Base-by-base conservation (phyloP, 352 stramenopile genomes). In the Globisporangium recalcitrans region DNA sequence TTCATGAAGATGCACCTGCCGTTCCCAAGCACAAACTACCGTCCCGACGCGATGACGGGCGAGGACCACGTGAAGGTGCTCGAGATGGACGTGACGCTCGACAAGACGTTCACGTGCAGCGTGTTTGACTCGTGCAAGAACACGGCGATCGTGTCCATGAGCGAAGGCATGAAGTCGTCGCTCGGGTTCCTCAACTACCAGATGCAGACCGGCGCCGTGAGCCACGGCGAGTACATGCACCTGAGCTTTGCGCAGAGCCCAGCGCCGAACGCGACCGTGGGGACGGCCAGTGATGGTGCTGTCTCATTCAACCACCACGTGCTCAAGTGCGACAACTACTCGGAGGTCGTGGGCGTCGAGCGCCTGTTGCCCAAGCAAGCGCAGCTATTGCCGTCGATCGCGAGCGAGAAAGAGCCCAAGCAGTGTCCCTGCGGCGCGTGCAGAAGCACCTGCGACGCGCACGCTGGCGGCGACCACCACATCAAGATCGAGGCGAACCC, bases 181-280 rank as follows among this genome's bases (percentile, higher is more conserved):
- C 66, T 95, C 13, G 88, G 88, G 6, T 92, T 96, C 54, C 72
- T 96, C 26, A 95, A 93, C 63, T 96, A 93, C 64, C 88, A 96
- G 67, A 82, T 89, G 69, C 88, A 96, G 69, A 92, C 87, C 3
- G 88, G 87, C 5, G 87, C 87, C 6, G 75, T 96, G 31, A 84
- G 87, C 34, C 88, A 96, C 64, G 88, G 88, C n/a, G 79, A 96
- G 65, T 96, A 82, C 64, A 84, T 96, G 65, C 81, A 82, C 22
- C 64, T 95, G 52, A 65, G 76, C 6, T 96, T 96, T 51, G 77
- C 80, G 38, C 62, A 67, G 58, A 16, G 72, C 57, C 4, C 38
- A 14, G 5, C 36, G 14, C 14, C 14, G 16, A 74, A 72, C 27
- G 40, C 3, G 1, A 38, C 31, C 4, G 8, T 10, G 8, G 10